Evolutionary conservation across 768 basidiomycete species (phyloP), one percentile per base, ranked within the genome.

Genomic region (Hericium rajendrae): DNA sequence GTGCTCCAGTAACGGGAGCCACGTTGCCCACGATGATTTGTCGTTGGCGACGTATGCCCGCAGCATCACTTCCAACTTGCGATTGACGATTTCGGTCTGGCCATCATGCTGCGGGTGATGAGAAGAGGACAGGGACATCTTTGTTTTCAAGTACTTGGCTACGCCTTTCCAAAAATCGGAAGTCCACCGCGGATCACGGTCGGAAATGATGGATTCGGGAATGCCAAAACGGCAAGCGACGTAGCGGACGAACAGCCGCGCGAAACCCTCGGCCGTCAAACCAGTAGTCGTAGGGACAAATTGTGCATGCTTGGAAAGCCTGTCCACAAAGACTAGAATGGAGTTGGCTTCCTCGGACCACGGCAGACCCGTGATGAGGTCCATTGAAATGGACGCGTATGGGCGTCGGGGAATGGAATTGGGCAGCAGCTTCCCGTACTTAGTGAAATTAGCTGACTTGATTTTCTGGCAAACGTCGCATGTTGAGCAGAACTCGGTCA

Each of bases 231-330:
- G 20, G 43, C 48, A 56, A 20, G 32, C 39, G n/a, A 61, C 48
- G 16, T 60, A 28, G 9, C 38, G 39, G 4, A 61, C 54, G 43
- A 61, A 61, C 18, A 60, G 28, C n/a, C 1, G 10, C 5, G 54
- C 60, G 32, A 61, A 60, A 6, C 51, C 38, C 51, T 52, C 51
- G 16, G 58, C 58, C 8, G 20, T 49, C 1, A 60, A 13, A 2
- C 24, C 58, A 20, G 61, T 57, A 16, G 40, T 53, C 26, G 61
- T 39, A 4, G 70, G 63, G 37, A 70, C 60, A 57, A 71, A 71
- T 40, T 66, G 62, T 2, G 62, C 66, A 60, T 58, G 59, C 54
- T 74, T 74, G 28, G 69, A 67, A 16, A 71, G 53, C 10, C 61
- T 40, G 50, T 63, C 57, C 2, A 60, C 60, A n/a, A 63, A 38